Conservation (phyloP, 495 filamentous ascomycete genomes). For the Podospora pseudocomata region DNA sequence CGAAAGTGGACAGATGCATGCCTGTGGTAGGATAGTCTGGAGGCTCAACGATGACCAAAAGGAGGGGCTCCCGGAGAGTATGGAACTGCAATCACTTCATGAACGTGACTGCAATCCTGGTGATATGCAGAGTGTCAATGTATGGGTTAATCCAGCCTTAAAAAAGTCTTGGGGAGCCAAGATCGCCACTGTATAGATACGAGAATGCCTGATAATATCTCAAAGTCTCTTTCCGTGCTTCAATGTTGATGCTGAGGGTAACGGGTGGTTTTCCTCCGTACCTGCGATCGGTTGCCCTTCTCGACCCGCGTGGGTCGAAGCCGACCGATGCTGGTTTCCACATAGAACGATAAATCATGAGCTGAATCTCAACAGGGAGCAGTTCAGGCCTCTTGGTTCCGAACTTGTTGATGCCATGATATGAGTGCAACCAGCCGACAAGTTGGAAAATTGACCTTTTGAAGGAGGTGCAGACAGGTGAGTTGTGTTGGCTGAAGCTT, state of each 20-base stretch:
- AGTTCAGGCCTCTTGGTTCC: background rate
- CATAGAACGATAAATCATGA: background rate
- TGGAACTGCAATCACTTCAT: background rate
- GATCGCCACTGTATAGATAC: background rate
- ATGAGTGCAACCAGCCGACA: no score
- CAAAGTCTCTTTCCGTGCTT: background rate
- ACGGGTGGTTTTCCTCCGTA: background rate
- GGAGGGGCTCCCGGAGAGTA: background rate
- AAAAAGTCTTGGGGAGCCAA: background rate
- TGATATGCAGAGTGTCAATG: background rate
- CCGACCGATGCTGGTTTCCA: background rate
- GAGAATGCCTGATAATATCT: background rate
- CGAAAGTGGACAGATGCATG: no score
- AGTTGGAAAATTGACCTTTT: no score
- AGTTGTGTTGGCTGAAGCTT: no score
- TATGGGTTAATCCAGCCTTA: background rate
- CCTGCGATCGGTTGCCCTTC: no score
- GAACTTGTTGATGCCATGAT: no score
- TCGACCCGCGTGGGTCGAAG: background rate
- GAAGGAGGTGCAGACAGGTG: no score
- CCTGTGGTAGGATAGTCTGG: no score
- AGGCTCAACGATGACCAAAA: background rate
- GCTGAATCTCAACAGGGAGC: background rate
- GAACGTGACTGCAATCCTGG: background rate
- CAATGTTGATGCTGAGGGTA: background rate